Conservation (phyloP, 805 yeast genomes). For the Danielia oregonensis region DNA sequence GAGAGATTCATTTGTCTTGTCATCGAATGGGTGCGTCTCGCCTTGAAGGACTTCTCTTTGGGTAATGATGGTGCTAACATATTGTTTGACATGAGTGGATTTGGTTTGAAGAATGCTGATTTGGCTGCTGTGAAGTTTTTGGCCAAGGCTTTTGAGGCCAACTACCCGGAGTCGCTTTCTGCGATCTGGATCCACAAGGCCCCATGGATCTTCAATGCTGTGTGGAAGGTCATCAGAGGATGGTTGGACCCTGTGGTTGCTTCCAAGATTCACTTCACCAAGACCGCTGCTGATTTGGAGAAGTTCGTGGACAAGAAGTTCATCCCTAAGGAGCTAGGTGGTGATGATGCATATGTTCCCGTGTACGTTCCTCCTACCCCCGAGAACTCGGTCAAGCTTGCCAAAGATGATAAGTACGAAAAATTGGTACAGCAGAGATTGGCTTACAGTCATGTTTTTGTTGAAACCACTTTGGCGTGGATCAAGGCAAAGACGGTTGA, state of each 20-base stretch:
- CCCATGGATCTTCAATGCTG: constrained; percentile 94
- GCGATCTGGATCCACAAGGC: constrained; percentile 84
- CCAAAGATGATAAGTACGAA: constrained; percentile 41
- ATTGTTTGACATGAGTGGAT: constrained; percentile 84
- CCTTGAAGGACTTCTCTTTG: constrained; percentile 8
- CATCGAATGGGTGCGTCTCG: constrained; percentile 43
- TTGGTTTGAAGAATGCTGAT: constrained; percentile 90
- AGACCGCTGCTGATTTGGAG: constrained; percentile 60
- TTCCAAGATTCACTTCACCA: constrained; percentile 81
- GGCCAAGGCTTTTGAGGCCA: constrained; percentile 88
- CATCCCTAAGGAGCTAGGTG: constrained; percentile 75
- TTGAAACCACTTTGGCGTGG: constrained; percentile 74
- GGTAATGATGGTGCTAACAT: constrained; percentile 40
- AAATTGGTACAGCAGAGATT: constrained; percentile 51
- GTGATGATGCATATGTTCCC: constrained; percentile 57
- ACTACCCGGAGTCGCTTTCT: constrained; percentile 92
- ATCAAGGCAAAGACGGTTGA: constrained; percentile 57
- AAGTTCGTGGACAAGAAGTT: constrained; percentile 55
- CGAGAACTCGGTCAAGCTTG: constrained; percentile 37
- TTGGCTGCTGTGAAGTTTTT: constrained; percentile 85
- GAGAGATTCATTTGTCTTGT: constrained; percentile 16
- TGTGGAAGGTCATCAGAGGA: constrained; percentile 88
- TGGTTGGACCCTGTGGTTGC: constrained; percentile 98
- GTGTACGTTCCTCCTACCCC: constrained; percentile 63
- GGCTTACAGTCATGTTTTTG: too few relatives aligned